Base-by-base conservation (phyloP, 768 basidiomycete genomes). In the Gloeophyllum trabeum region DNA sequence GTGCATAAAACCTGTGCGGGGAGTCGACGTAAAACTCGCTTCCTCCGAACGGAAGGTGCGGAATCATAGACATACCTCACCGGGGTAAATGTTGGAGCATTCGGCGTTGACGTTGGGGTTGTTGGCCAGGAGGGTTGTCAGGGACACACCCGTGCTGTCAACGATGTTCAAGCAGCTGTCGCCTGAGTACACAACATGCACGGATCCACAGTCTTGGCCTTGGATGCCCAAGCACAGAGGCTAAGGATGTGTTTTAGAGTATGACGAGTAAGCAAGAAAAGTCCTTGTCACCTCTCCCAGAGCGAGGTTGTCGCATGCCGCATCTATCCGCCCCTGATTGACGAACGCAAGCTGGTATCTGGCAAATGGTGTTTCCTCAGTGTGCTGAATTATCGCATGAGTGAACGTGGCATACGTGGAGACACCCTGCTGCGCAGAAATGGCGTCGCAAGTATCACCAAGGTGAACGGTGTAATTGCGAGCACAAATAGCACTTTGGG, bases 331-430 rank as follows among this genome's bases (percentile, higher is more conserved):
- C 21, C 58, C 69, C 4, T 51, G 47, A 56, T 75, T 77, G 46
- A 73, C 71, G 30, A 63, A 43, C 19, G 70, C 69, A 45, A 84
- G 70, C 56, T 84, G 81, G 61, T 66, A 77, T 0, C 75, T 76
- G 44, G 38, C 23, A 14, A 19, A 20, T 39, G 3, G 12, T 25
- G 5, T n/a, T n/a, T n/a, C n/a, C n/a, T n/a, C n/a, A n/a, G n/a
- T n/a, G n/a, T n/a, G n/a, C n/a, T n/a, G n/a, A n/a, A n/a, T n/a
- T n/a, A n/a, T n/a, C n/a, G n/a, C n/a, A n/a, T n/a, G n/a, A n/a
- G n/a, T n/a, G n/a, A n/a, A 28, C 25, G 34, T 10, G 23, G 51
- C 62, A 48, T 53, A 80, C 63, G 69, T 71, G 6, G 74, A 73
- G 22, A 64, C 66, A 44, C 62, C 63, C 43, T 69, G 53, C 2